Evolutionary conservation across 2,329 filamentous ascomycete species (phyloP).

Genomic region (Phoma sp.): DNA sequence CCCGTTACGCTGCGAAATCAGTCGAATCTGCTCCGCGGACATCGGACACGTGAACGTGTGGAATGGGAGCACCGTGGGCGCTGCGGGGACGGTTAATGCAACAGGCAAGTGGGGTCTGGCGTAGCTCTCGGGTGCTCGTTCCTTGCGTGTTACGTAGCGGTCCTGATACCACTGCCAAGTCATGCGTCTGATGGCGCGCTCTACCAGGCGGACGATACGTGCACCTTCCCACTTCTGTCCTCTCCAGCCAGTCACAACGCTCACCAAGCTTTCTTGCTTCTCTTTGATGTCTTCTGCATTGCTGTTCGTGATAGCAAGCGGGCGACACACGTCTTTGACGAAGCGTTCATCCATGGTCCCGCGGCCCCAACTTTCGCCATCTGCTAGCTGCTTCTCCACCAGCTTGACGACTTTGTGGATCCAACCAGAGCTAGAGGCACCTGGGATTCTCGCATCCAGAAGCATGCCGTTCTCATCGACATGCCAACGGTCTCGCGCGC

Average conservation of each 20-base stretch:
- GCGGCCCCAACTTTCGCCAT: slow-evolving; percentile 85
- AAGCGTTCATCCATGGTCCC: slow-evolving; percentile 65
- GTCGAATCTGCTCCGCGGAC: slow-evolving; percentile 87
- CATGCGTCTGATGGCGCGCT: slow-evolving; percentile 79
- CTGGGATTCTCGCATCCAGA: slow-evolving; percentile 70
- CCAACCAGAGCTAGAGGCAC: slow-evolving; percentile 74
- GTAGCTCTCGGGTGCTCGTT: slow-evolving; percentile 68
- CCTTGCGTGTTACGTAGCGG: slow-evolving; percentile 68
- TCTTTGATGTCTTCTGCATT: slow-evolving; percentile 43
- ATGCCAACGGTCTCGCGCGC: slow-evolving; percentile 88
- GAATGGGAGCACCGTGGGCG: slow-evolving; percentile 94
- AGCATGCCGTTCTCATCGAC: slow-evolving; percentile 86
- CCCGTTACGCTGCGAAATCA: slow-evolving; percentile 94
- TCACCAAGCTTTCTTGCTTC: slow-evolving; percentile 47
- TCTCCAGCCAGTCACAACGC: slow-evolving; percentile 63
- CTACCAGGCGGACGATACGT: slow-evolving; percentile 80
- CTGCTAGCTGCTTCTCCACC: slow-evolving; percentile 83
- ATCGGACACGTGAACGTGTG: slow-evolving; percentile 97
- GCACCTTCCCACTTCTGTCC: slow-evolving; percentile 88
- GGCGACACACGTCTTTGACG: slow-evolving; percentile 54
- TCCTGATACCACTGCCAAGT: slow-evolving; percentile 91
- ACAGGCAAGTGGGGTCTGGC: slow-evolving; percentile 75
- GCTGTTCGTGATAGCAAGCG: slow-evolving; percentile 52
- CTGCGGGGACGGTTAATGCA: slow-evolving; percentile 78
- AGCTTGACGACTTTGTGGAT: slow-evolving; percentile 91